Evolutionary conservation across 2,329 filamentous ascomycete species (phyloP).

Genomic region (Metarhizium rileyi): DNA sequence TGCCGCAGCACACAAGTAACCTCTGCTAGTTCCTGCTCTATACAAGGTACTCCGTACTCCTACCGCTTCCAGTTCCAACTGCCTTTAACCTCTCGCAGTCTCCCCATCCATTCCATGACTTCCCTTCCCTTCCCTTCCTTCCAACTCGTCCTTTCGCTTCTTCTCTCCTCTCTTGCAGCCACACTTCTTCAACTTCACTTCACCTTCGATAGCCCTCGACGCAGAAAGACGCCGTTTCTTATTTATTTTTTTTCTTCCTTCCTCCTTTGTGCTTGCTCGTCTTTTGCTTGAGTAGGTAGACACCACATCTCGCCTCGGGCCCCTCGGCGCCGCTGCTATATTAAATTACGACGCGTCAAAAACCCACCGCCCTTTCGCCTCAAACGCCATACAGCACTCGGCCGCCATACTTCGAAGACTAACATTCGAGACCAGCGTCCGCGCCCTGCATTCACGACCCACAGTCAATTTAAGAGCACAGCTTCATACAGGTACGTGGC

Average conservation of each 20-base stretch:
- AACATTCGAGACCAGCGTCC: not conserved
- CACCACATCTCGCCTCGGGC: not conserved
- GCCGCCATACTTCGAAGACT: not conserved
- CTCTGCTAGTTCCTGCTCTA: not conserved
- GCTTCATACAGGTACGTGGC: slow-evolving; percentile 4
- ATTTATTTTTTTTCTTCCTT: not conserved
- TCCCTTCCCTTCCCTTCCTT: slow-evolving; percentile 6
- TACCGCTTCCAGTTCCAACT: not conserved
- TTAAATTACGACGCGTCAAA: slow-evolving; percentile 7
- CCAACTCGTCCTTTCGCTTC: slow-evolving; percentile 1
- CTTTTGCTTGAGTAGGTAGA: not conserved
- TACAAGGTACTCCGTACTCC: not conserved
- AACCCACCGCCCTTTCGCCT: slow-evolving; percentile 3
- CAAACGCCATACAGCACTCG: slow-evolving; percentile 1
- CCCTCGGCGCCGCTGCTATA: not conserved
- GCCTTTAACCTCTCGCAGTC: slow-evolving; percentile 1
- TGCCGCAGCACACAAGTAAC: not conserved
- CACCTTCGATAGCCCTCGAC: not conserved
- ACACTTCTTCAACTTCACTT: not conserved
- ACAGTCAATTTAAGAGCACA: slow-evolving; percentile 4
- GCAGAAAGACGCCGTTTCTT: not conserved
- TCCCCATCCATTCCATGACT: slow-evolving; percentile 4
- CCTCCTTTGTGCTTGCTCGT: not conserved
- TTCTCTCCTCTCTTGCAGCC: not conserved
- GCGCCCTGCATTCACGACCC: slow-evolving; percentile 4